These are phyloP conservation scores for Candida tropicalis DNA, from an alignment of 1,139 yeast species.

Conservation along the genomic window DNA sequence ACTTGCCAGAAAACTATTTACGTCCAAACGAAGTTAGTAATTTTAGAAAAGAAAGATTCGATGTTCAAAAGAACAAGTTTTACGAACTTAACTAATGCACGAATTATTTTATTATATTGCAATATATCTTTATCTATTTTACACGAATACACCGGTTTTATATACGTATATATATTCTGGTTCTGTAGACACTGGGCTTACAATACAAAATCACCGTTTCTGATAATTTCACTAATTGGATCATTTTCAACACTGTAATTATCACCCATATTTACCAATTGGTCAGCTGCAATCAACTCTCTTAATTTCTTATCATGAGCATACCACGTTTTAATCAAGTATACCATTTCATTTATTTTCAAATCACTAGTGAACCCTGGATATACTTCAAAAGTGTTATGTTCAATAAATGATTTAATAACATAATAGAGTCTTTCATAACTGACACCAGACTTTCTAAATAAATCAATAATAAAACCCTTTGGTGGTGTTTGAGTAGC, in stretches of 20 bases:
- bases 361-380: constrained; percentile 47
- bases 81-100: constrained; percentile 42
- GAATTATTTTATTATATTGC: no score
- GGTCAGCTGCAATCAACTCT: constrained; percentile 48
- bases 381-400: constrained; percentile 53
- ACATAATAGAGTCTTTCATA: constrained; percentile 70
- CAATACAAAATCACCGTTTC: constrained; percentile 14
- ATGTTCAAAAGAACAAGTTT: constrained; percentile 52
- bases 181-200: neutral
- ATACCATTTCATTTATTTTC: constrained; percentile 54
- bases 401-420: constrained; percentile 68
- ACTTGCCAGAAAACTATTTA: constrained; percentile 21
- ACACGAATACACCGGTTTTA: no score
- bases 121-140: no score
- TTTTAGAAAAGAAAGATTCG: constrained; percentile 44
- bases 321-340: constrained; percentile 69
- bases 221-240: constrained; percentile 47
- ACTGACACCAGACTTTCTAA: constrained; percentile 73
- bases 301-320: constrained; percentile 61
- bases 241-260: constrained; percentile 47
- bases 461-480: constrained; percentile 61
- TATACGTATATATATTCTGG: neutral
- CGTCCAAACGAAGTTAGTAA: constrained; percentile 29
- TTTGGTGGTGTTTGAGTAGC: constrained; percentile 43
- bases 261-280: constrained; percentile 33